phyloP scores from a whole-genome alignment of 202 grass and related monocot genomes.

The Panicum virgatum region DNA sequence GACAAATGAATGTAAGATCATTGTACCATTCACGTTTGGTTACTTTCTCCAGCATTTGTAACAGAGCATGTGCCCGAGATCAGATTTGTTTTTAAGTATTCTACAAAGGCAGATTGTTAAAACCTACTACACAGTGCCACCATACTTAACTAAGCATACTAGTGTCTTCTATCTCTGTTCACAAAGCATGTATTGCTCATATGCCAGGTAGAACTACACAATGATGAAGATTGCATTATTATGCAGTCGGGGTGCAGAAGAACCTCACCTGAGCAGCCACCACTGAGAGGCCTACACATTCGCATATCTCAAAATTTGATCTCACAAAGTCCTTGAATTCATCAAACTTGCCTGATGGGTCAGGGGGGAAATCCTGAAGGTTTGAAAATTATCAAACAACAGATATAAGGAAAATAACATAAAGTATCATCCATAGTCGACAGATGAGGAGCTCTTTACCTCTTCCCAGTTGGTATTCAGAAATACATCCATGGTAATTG shows the following conservation, averaged over 20 bases:
- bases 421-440: background rate
- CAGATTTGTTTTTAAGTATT: background rate
- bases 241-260: background rate
- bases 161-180: background rate
- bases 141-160: background rate
- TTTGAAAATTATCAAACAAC: conserved; percentile 23
- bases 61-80: background rate
- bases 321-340: conserved; percentile 76
- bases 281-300: conserved; percentile 83
- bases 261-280: conserved; percentile 73
- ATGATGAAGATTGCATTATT: background rate
- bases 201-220: background rate
- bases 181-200: background rate
- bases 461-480: conserved; percentile 89
- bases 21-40: background rate
- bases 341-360: conserved; percentile 80
- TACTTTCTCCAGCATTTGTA: conserved; percentile 5
- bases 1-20: background rate
- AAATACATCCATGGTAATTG: conserved; percentile 72
- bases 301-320: conserved; percentile 84
- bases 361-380: conserved; percentile 80
- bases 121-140: background rate
- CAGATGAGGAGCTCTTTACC: conserved; percentile 45
- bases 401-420: background rate
- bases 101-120: background rate